phyloP scores from a whole-genome alignment of 2,329 filamentous ascomycete genomes.

The Curvularia lunata region DNA sequence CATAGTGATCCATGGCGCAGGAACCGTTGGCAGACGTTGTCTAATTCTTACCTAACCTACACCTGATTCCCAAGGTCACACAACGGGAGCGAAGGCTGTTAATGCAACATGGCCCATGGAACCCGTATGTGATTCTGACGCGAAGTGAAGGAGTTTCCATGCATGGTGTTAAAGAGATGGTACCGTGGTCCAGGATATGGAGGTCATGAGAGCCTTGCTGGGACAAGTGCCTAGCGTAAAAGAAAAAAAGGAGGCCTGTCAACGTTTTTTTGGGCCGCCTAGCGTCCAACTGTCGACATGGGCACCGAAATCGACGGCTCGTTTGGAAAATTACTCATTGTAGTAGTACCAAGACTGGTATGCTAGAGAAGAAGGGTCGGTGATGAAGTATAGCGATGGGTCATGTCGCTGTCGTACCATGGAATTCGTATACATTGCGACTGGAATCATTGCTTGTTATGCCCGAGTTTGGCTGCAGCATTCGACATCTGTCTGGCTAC shows the following conservation, averaged over 20 bases:
- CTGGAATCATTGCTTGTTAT: conserved; percentile 7
- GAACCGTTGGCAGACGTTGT: conserved; percentile 4
- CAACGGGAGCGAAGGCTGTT: neutral
- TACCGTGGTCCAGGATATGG: conserved; percentile 11
- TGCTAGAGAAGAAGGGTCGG: conserved; percentile 8
- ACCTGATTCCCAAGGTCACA: neutral
- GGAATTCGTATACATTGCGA: conserved; percentile 11
- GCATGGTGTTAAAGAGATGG: conserved; percentile 1
- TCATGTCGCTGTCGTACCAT: conserved; percentile 17
- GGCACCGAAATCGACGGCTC: conserved; percentile 8
- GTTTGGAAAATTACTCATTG: conserved; percentile 4
- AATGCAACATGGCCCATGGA: conserved; percentile 2
- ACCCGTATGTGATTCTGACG: neutral
- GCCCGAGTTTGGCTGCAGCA: conserved; percentile 12
- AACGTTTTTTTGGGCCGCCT: conserved; percentile 7
- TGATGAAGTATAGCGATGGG: conserved; percentile 6
- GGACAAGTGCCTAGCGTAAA: conserved; percentile 8
- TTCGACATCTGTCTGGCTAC: conserved; percentile 2
- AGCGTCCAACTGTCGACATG: conserved; percentile 9
- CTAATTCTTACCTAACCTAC: conserved; percentile 1
- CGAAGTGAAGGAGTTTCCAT: neutral
- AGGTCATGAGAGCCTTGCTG: conserved; percentile 8
- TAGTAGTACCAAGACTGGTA: conserved; percentile 5
- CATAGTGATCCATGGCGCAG: conserved; percentile 2
- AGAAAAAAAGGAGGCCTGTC: conserved; percentile 9